Percentiles rank a stretch among this genome's conserved stretches.
phyloP scores from a whole-genome alignment of 2,329 filamentous ascomycete species.

The Aspergillus hiratsukae region DNA sequence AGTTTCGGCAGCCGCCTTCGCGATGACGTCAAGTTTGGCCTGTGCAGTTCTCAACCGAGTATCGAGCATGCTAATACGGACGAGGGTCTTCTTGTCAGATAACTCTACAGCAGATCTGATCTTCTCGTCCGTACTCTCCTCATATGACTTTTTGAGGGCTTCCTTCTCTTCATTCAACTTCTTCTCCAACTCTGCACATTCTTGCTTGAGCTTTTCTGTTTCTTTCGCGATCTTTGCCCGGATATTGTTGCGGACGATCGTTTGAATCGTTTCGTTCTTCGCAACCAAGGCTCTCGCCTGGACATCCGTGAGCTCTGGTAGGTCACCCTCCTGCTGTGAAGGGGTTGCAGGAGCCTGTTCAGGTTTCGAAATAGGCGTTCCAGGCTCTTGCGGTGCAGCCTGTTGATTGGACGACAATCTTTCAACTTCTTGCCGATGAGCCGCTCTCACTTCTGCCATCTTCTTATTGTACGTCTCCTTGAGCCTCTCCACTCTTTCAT shows the following conservation, averaged over 20 bases:
- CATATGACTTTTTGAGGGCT: conserved; percentile 43
- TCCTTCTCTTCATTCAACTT: conserved; percentile 39
- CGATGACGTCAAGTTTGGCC: conserved; percentile 73
- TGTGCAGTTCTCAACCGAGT: conserved; percentile 60
- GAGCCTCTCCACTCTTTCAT: conserved; percentile 51
- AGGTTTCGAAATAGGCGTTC: conserved; percentile 16
- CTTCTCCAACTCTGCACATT: conserved; percentile 31
- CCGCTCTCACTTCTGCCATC: conserved; percentile 52
- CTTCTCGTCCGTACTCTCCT: conserved; percentile 55
- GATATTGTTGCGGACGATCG: conserved; percentile 56
- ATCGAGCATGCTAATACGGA: conserved; percentile 75
- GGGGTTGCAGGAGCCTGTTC: conserved; percentile 26
- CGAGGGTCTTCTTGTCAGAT: conserved; percentile 67
- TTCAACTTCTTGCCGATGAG: conserved; percentile 48
- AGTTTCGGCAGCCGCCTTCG: conserved; percentile 78
- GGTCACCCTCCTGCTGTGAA: conserved; percentile 29
- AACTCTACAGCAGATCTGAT: conserved; percentile 61
- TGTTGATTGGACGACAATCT: conserved; percentile 44
- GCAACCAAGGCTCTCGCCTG: conserved; percentile 49
- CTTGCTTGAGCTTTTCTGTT: conserved; percentile 39
- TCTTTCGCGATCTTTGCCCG: conserved; percentile 43
- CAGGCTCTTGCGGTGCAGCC: conserved; percentile 15
- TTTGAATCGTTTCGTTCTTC: conserved; percentile 47
- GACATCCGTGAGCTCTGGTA: conserved; percentile 44
- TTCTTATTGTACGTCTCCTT: conserved; percentile 68